Evolutionary conservation across 2,329 filamentous ascomycete genomes (phyloP), one percentile per base, ranked within the genome.

Genomic region (Fusarium robinianum): DNA sequence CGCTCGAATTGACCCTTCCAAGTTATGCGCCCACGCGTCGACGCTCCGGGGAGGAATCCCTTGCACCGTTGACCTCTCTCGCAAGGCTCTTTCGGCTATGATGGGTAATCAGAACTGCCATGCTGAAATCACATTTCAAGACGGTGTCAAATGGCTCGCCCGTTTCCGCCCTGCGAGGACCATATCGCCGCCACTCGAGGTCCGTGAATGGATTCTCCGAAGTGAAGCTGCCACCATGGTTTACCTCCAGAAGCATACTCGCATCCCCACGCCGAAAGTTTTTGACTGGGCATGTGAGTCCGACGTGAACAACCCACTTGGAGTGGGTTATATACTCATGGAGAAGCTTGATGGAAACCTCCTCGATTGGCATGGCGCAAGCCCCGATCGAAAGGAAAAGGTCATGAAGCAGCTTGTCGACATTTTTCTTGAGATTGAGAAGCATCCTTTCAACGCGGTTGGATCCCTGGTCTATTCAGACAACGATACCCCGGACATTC

Each of bases 321-420:
- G 68, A 8, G 59, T 67, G 26, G 61, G 65, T 15, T 73, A 72
- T 41, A 71, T 74, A 30, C 56, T 73, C 12, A 68, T 73, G 62
- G 67, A 73, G 44, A 74, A 70, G 53, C 38, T 74, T 30, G 49
- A 57, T 8, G 66, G 68, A 5, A 59, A 32, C 14, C 63, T 65
- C 1, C 52, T 74, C 15, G 50, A 61, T 5, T 73, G 65, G 67
- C 51, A 66, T 32, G 30, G 41, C 24, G 56, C 67, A 8, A 65
- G 39, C 16, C 1, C 42, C 2, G 23, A 34, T 12, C 61, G 67
- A 43, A 62, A 43, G 46, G 63, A 63, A 30, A 67, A 63, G 43
- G 40, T 68, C 17, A 46, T 64, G 55, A 45, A 53, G 29, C 63
- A 68, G 46, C 40, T 67, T 9, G 62, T 45, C 8, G 63, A 64